phyloP scores from a whole-genome alignment of 1,284 basidiomycete genomes.

The Sanghuangporus weigelae region DNA sequence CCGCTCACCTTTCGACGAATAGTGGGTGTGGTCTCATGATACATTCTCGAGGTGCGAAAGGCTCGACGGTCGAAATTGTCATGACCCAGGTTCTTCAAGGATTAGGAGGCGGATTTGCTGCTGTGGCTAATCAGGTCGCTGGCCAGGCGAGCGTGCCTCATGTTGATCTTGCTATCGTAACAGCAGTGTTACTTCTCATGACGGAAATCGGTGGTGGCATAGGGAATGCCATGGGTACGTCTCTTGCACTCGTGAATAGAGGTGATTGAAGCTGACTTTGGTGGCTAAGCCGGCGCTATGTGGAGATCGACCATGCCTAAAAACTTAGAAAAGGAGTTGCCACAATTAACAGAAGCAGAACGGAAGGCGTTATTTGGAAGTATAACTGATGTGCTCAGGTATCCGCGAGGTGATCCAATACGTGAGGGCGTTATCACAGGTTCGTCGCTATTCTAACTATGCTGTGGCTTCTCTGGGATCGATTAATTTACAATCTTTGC shows the following conservation, averaged over 20 bases:
- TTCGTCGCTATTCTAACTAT: constrained; percentile 22
- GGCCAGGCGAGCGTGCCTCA: constrained; percentile 78
- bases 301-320: constrained; percentile 58
- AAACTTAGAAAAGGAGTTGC: constrained; percentile 49
- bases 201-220: constrained; percentile 75
- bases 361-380: constrained; percentile 42
- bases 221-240: constrained; percentile 58
- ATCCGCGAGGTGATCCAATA: constrained; percentile 46
- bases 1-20: neutral
- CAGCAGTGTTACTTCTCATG: constrained; percentile 74
- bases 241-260: neutral
- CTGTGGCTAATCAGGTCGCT: constrained; percentile 64
- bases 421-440: constrained; percentile 53
- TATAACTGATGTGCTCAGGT: constrained; percentile 41
- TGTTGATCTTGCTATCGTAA: constrained; percentile 74
- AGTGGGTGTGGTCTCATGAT: constrained; percentile 72
- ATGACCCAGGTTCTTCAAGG: constrained; percentile 76
- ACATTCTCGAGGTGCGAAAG: constrained; percentile 59
- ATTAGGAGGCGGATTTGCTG: constrained; percentile 74
- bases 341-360: constrained; percentile 34
- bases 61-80: constrained; percentile 54
- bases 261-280: neutral
- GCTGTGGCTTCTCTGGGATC: neutral
- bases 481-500: neutral
- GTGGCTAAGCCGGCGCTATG: constrained; percentile 44